Conservation (phyloP, 2,329 filamentous ascomycete genomes). For the Metarhizium robertsii region DNA sequence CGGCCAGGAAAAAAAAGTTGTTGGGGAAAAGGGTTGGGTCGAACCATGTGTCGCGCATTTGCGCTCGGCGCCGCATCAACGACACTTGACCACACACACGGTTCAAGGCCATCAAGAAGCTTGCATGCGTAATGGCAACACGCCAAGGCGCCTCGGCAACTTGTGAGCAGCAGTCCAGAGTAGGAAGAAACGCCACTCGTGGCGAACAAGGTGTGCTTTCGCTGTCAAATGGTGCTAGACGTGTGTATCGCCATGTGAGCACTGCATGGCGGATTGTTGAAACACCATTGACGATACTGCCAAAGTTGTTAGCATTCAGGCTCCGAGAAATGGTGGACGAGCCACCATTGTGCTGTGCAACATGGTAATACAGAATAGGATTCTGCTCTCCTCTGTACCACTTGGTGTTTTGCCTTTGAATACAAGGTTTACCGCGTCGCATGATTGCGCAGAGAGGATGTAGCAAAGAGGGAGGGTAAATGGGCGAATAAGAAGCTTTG, state of each 20-base stretch:
- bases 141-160: background rate
- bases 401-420: too few relatives aligned
- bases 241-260: background rate
- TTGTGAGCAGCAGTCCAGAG: background rate
- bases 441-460: too few relatives aligned
- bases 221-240: background rate
- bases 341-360: too few relatives aligned
- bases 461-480: background rate
- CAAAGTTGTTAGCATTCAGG: too few relatives aligned
- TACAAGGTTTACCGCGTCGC: too few relatives aligned
- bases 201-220: too few relatives aligned
- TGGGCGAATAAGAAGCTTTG: background rate
- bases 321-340: too few relatives aligned
- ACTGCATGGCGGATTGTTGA: too few relatives aligned
- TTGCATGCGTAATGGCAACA: background rate
- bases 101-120: background rate
- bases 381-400: too few relatives aligned
- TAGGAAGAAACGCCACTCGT: too few relatives aligned
- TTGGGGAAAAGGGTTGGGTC: constrained; percentile 11
- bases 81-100: background rate
- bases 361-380: too few relatives aligned
- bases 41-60: background rate
- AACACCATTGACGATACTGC: too few relatives aligned
- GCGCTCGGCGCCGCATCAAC: background rate
- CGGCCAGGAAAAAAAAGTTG: constrained; percentile 7